Percentiles rank a stretch among this genome's conserved stretches.
phyloP scores from a whole-genome alignment of 2,329 filamentous ascomycete genomes.

The Diplodia intermedia region DNA sequence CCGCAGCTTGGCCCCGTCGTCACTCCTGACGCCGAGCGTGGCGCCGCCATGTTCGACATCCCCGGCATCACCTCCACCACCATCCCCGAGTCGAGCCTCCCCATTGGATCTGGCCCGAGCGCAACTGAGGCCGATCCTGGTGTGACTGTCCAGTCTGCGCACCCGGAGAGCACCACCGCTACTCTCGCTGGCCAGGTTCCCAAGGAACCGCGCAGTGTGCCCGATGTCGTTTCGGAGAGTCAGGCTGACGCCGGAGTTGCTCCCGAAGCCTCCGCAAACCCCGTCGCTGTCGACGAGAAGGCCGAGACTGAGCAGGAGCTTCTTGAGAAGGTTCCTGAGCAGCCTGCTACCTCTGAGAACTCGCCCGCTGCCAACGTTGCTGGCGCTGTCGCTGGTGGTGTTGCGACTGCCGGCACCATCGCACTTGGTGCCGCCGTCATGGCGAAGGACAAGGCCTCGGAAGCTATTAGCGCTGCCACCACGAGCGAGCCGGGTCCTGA shows the following conservation, averaged over 20 bases:
- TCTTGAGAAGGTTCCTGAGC: slow-evolving; percentile 69
- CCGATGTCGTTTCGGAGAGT: slow-evolving; percentile 73
- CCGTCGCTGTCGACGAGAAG: slow-evolving; percentile 74
- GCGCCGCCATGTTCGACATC: slow-evolving; percentile 55
- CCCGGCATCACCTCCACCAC: slow-evolving; percentile 64
- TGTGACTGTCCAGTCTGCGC: slow-evolving; percentile 52
- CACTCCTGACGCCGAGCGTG: slow-evolving; percentile 53
- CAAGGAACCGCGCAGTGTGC: slow-evolving; percentile 54
- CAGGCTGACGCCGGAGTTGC: slow-evolving; percentile 69
- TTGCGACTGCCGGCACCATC: slow-evolving; percentile 50
- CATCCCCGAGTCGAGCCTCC: slow-evolving; percentile 84
- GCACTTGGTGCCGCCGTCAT: slow-evolving; percentile 50
- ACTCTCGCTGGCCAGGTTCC: slow-evolving; percentile 55
- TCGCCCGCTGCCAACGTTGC: slow-evolving; percentile 58
- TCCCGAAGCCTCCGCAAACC: slow-evolving; percentile 72
- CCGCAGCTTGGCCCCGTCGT: slow-evolving; percentile 55
- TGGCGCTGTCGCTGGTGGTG: slow-evolving; percentile 51
- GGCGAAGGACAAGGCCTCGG: slow-evolving; percentile 47
- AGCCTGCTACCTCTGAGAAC: slow-evolving; percentile 56
- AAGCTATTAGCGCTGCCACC: slow-evolving; percentile 41
- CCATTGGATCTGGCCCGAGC: slow-evolving; percentile 59
- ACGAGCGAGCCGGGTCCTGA: not conserved
- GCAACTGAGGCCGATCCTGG: slow-evolving; percentile 49
- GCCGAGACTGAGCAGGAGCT: slow-evolving; percentile 73
- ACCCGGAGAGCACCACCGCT: slow-evolving; percentile 54